Percentiles rank a stretch among this genome's conserved stretches.
Evolutionary conservation across 225 moss, liverwort and hornwort species (phyloP).

Genomic region (Asterella californica): DNA sequence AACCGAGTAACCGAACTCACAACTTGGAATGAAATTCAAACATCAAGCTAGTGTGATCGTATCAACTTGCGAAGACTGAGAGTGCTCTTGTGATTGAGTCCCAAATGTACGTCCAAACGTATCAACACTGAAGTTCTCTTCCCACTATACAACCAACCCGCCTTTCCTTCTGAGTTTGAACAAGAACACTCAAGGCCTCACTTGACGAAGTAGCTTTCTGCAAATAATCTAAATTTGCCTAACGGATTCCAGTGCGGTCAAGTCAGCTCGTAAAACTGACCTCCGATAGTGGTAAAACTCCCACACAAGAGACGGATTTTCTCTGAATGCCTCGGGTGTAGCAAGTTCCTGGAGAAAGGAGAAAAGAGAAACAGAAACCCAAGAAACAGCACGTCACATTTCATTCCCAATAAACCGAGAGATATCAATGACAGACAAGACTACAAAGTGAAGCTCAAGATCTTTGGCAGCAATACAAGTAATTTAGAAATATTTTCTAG

Average conservation of each 20-base stretch:
- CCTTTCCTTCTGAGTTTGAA: background rate
- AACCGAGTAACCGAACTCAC: background rate
- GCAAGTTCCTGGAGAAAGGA: conserved; percentile 63
- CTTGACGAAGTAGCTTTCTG: background rate
- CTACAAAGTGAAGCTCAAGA: background rate
- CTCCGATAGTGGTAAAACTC: conserved; percentile 97
- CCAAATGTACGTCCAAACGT: background rate
- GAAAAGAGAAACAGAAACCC: background rate
- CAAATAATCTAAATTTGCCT: background rate
- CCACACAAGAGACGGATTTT: conserved; percentile 87
- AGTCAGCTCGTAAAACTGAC: conserved; percentile 28
- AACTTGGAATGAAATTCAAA: background rate
- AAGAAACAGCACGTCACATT: background rate
- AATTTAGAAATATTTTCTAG: background rate
- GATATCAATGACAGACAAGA: background rate
- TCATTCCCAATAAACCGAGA: background rate
- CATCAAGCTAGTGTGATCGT: background rate
- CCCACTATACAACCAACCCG: no score
- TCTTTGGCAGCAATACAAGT: background rate
- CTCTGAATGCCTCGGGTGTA: conserved; percentile 75
- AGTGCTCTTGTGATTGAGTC: background rate
- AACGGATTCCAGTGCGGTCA: background rate
- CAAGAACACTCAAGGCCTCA: background rate
- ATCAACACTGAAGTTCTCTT: no score
- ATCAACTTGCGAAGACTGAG: background rate